Base-by-base conservation (phyloP, 2,329 filamentous ascomycete genomes). In the Beauveria sp. region DNA sequence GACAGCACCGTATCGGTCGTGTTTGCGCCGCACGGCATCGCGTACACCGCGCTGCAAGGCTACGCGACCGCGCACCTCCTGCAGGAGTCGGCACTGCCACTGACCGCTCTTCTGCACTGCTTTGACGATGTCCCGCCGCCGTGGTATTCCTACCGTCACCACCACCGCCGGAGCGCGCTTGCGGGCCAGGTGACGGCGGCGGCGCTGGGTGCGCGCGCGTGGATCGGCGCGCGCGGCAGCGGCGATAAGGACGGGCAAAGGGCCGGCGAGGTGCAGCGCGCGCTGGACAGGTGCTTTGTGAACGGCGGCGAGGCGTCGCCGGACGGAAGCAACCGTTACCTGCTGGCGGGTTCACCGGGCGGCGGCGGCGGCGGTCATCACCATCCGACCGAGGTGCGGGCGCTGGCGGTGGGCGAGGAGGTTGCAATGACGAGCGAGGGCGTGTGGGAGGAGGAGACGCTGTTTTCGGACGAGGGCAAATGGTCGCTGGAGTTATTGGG, bases 21-120 rank as follows among this genome's bases (percentile, higher is more conserved):
- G 54, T 89, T 85, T 71, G 85, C 85, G 0, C 86, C 87, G 0
- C 85, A 88, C 67, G 86, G 86, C 14, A 81, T 85, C 45, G 75
- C 79, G 0, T 84, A 83, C 66, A 69, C 77, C 5, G 74, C 79
- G 24, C 74, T 90, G 10, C 73, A 77, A 34, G 74, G 81, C 7
- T 89, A 87, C 68, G 78, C 80, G 6, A 78, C 80, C 2, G 77
- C 79, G 0, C 83, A 88, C 67, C 81, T 88, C 3, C 74, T 83
- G 2, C 70, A 75, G 1, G 78, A 83, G 67, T 77, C 81, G 1
- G 84, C 85, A 0, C 75, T 88, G 3, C 86, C 85, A 0, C 74
- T 90, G 20, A 88, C 84, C 0, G 81, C 82, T 0, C 80, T 90
- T 5, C 76, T 90, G 18, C 87, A 89, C 69, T 83, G 82, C 59